Percentiles rank a stretch among this genome's conserved stretches.
These are phyloP conservation scores for Exsudoporus frostii DNA, from an alignment of 768 basidiomycete species.

Conservation along the genomic window DNA sequence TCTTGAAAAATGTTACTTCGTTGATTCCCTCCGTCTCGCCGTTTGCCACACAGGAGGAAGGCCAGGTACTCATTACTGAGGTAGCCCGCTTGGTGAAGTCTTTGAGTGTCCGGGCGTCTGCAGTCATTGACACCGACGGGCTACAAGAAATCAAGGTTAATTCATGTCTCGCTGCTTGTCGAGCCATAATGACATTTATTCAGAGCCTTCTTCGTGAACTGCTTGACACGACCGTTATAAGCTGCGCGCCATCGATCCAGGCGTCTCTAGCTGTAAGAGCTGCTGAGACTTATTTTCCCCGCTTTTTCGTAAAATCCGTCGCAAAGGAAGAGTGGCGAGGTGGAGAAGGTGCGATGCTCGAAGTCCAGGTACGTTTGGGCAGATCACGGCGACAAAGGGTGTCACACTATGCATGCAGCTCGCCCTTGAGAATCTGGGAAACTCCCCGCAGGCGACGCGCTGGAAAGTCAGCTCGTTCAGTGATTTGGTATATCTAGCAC, in stretches of 20 bases:
- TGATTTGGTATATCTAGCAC: constrained; percentile 27
- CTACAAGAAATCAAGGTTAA: constrained; percentile 21
- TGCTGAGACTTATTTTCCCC: constrained; percentile 45
- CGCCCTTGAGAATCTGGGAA: constrained; percentile 36
- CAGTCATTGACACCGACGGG: neutral
- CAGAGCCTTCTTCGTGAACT: constrained; percentile 31
- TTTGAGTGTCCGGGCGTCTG: constrained; percentile 16
- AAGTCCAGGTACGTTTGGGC: constrained; percentile 38
- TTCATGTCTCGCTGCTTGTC: neutral
- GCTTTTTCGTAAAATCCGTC: constrained; percentile 37
- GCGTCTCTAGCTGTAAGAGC: constrained; percentile 45
- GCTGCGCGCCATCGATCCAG: constrained; percentile 39
- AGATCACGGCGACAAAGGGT: neutral
- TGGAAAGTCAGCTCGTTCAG: constrained; percentile 25
- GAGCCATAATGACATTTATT: neutral
- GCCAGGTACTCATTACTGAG: constrained; percentile 21
- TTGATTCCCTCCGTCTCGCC: constrained; percentile 19
- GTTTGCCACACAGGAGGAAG: constrained; percentile 8
- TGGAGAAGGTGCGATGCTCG: constrained; percentile 36
- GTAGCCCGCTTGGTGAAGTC: constrained; percentile 15
- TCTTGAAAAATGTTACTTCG: constrained; percentile 13
- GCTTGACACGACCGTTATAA: constrained; percentile 36
- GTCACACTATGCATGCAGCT: constrained; percentile 16
- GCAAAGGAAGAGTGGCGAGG: constrained; percentile 36
- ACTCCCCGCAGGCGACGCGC: neutral